Base-by-base conservation (phyloP, 768 basidiomycete species). In the Lentinula raphanica region DNA sequence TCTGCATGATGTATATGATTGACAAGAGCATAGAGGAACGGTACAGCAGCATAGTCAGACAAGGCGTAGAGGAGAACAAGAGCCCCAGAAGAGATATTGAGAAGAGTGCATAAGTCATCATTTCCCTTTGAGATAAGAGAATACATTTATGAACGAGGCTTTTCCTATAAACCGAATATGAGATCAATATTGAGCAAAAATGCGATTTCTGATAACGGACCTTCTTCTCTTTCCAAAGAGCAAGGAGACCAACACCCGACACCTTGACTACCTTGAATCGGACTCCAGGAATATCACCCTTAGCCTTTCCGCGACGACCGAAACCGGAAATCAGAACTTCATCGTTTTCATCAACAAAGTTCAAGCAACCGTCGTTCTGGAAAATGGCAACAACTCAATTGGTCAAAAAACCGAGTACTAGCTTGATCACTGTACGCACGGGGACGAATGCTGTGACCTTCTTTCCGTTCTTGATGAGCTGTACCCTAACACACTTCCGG, bases 211-310 rank as follows among this genome's bases (percentile, higher is more conserved):
- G 3, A 23, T 23, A 23, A 9, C 84, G 46, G 58, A 88, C 92
- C 90, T 98, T 98, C 84, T 98, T 98, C 84, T 98, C 95, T 74
- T 96, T 97, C 95, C 95, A 97, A 68, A 97, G 81, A 61, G 95
- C 95, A 63, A 97, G 85, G 59, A 99, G 86, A 82, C 97, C 97
- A 65, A 99, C 97, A 71, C 97, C 97, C 56, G 97, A 98, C 42
- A 99, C 97, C 81, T 99, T 98, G 68, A 99, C 97, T 66, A 98
- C 88, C 80, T 99, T 98, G 90, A 98, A 98, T 64, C 96, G 93
- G 64, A 98, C 96, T 85, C 97, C 95, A 40, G 97, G 97, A 78
- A 99, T 98, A 90, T 98, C 96, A 88, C 92, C 97, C 85, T 98
- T 99, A 62, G 96, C 96, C 81, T 98, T 98, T 65, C 97, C 97